Percentiles rank a stretch among this genome's conserved stretches.
phyloP scores from a whole-genome alignment of 1,284 basidiomycete genomes.

The Ganoderma resinaceum region DNA sequence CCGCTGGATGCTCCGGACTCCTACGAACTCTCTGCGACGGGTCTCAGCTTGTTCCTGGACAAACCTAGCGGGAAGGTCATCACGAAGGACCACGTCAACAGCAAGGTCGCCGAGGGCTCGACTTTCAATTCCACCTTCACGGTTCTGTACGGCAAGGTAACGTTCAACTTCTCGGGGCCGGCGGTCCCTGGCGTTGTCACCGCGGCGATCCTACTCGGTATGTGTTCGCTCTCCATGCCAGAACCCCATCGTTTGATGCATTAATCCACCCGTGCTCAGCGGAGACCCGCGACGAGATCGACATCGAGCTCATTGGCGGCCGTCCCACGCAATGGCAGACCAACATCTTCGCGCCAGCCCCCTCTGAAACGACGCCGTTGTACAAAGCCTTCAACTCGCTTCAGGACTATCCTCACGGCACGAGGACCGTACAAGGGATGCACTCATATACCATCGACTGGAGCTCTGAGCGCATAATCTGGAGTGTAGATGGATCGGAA shows the following conservation, averaged over 20 bases:
- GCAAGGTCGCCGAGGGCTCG: conserved; percentile 46
- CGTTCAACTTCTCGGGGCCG: conserved; percentile 44
- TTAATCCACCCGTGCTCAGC: conserved; percentile 29
- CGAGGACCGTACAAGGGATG: conserved; percentile 33
- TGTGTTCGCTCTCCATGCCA: conserved; percentile 10
- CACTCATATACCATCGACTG: conserved; percentile 55
- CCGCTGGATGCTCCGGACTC: conserved; percentile 43
- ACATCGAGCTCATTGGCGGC: conserved; percentile 52
- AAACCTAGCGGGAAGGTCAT: conserved; percentile 43
- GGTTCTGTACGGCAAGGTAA: conserved; percentile 47
- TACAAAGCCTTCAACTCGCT: conserved; percentile 48
- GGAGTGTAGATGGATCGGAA: conserved; percentile 50
- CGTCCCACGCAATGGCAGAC: conserved; percentile 52
- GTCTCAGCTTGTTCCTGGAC: conserved; percentile 45
- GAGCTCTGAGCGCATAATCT: conserved; percentile 48
- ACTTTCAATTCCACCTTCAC: conserved; percentile 53
- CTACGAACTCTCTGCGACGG: conserved; percentile 37
- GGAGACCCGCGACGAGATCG: conserved; percentile 50
- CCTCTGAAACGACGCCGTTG: conserved; percentile 42
- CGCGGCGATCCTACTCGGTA: conserved; percentile 50
- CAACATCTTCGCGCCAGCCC: conserved; percentile 51
- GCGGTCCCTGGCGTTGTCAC: conserved; percentile 46
- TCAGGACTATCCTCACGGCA: conserved; percentile 37
- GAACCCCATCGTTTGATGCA: background rate
- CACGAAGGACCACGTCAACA: conserved; percentile 45